phyloP scores from a whole-genome alignment of 2,329 filamentous ascomycete species.

The Neopestalotiopsis rosae region DNA sequence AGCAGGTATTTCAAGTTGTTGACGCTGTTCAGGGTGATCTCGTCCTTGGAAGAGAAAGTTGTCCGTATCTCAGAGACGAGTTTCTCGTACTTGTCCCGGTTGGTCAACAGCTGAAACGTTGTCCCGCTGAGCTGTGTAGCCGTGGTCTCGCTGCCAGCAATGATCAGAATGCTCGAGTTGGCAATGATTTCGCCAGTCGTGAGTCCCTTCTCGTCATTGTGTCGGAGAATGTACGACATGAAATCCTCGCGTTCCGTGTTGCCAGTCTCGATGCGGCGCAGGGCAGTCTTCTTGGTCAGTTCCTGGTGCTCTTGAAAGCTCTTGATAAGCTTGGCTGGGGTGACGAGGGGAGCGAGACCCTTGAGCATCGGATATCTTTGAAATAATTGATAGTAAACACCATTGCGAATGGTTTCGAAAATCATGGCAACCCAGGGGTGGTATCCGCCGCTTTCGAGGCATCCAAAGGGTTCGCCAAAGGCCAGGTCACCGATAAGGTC shows the following conservation, averaged over 20 bases:
- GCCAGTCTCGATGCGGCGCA: slow-evolving; percentile 6
- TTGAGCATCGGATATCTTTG: not conserved
- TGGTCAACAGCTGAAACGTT: slow-evolving; percentile 44
- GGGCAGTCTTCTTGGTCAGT: not conserved
- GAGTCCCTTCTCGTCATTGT: slow-evolving; percentile 9
- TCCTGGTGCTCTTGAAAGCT: not conserved
- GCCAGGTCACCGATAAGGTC: slow-evolving; percentile 15
- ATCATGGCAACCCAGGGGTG: slow-evolving; percentile 8
- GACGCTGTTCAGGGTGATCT: slow-evolving; percentile 41
- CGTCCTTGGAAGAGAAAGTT: slow-evolving; percentile 39
- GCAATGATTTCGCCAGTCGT: not conserved
- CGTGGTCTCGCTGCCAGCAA: slow-evolving; percentile 24
- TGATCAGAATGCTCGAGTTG: slow-evolving; percentile 5
- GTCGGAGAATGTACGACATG: slow-evolving; percentile 11
- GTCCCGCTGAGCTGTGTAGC: slow-evolving; percentile 47
- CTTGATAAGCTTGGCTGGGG: not conserved
- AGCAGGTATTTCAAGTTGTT: slow-evolving; percentile 41
- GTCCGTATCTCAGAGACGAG: slow-evolving; percentile 44
- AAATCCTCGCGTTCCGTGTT: slow-evolving; percentile 10
- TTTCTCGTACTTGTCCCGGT: slow-evolving; percentile 34
- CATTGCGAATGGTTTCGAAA: slow-evolving; percentile 2
- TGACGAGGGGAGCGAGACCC: not conserved
- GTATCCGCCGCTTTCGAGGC: not conserved
- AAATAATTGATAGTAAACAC: not conserved
- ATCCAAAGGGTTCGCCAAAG: slow-evolving; percentile 14